A percentile compares a stretch with the other conserved stretches of the same genome.
Conservation (phyloP, 768 basidiomycete species). For the Suillus paluster region DNA sequence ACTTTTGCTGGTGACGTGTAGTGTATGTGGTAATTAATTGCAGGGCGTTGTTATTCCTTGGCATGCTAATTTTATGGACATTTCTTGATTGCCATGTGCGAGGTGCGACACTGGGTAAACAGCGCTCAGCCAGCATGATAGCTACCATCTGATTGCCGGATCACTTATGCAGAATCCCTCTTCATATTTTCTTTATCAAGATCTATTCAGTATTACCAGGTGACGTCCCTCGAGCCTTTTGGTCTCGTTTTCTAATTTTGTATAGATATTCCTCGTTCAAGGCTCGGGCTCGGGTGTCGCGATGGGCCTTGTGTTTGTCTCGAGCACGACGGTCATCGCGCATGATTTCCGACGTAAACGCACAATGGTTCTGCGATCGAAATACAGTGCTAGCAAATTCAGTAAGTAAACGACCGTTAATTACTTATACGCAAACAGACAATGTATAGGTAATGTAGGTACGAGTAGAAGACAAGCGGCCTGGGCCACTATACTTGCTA, state of each 20-base stretch:
- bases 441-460: no score
- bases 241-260: neutral
- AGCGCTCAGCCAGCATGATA: neutral
- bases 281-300: conserved; percentile 52
- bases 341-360: conserved; percentile 49
- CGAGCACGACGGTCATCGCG: conserved; percentile 45
- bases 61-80: neutral
- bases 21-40: neutral
- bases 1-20: neutral
- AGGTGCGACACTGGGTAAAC: neutral
- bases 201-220: conserved; percentile 48
- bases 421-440: no score
- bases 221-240: conserved; percentile 20
- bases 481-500: no score
- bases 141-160: conserved; percentile 17
- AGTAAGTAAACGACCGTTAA: no score
- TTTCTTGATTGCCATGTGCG: neutral
- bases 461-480: no score
- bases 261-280: conserved; percentile 52
- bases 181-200: conserved; percentile 49
- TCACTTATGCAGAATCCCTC: conserved; percentile 23
- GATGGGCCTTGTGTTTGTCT: conserved; percentile 50
- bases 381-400: no score
- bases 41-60: neutral
- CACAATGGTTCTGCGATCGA: conserved; percentile 49